These are phyloP conservation scores for Stachybotrys echinatus DNA, from an alignment of 2,329 filamentous ascomycete genomes.

Conservation along the genomic window DNA sequence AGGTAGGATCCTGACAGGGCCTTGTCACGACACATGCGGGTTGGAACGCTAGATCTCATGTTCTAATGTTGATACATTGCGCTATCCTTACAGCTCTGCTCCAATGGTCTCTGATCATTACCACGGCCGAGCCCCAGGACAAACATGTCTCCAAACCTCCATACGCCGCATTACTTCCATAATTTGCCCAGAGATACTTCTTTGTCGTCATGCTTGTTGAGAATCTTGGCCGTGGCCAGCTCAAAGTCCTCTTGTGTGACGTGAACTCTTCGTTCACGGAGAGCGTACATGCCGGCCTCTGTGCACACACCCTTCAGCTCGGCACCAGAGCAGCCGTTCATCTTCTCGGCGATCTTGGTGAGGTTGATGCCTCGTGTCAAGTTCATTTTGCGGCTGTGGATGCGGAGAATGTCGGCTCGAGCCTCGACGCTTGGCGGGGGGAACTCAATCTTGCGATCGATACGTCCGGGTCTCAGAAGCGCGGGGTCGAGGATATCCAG, in stretches of 20 bases:
- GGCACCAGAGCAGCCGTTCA: constrained; percentile 97
- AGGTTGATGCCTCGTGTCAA: constrained; percentile 95
- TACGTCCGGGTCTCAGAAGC: constrained; percentile 88
- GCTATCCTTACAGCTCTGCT: constrained; percentile 10
- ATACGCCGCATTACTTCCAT: constrained; percentile 39
- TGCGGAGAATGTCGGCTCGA: constrained; percentile 93
- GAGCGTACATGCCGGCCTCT: constrained; percentile 96
- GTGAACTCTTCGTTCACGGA: constrained; percentile 91
- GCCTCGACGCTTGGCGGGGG: constrained; percentile 95
- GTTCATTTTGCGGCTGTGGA: constrained; percentile 98
- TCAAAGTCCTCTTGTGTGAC: constrained; percentile 99
- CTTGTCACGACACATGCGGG: no score
- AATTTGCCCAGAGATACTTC: constrained; percentile 86
- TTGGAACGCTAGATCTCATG: neutral
- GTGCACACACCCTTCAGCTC: constrained; percentile 99
- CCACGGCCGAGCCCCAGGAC: neutral
- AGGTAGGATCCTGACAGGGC: no score
- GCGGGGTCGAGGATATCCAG: constrained; percentile 96
- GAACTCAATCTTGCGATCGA: constrained; percentile 99
- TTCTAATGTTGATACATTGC: constrained; percentile 22
- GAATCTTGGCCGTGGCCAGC: constrained; percentile 94
- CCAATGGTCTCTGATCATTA: neutral
- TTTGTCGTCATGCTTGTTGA: constrained; percentile 99
- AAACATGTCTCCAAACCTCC: constrained; percentile 4
- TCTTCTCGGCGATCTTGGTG: constrained; percentile 98